Conservation (phyloP, 352 stramenopile genomes). For the Phytophthora citricola region DNA sequence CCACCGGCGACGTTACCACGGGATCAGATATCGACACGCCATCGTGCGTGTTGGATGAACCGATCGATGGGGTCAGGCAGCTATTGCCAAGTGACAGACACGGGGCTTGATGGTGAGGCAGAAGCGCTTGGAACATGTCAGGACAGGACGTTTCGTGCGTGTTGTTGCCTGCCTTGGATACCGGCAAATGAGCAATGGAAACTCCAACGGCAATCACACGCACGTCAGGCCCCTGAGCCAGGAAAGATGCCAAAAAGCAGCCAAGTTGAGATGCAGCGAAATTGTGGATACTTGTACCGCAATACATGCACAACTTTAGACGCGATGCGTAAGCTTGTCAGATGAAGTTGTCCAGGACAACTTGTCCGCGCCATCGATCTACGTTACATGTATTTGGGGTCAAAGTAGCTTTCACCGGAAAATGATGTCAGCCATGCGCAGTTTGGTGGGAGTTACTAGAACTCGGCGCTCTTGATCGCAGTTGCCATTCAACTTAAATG, state of each 20-base stretch:
- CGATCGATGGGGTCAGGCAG: constrained; percentile 18
- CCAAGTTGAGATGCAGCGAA: background rate
- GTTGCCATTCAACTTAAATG: background rate
- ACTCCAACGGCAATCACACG: background rate
- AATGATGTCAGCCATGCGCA: too few relatives aligned
- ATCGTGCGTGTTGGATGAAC: constrained; percentile 6
- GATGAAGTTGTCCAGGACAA: background rate
- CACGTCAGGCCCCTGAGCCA: background rate
- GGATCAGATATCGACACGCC: too few relatives aligned
- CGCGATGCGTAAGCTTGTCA: background rate
- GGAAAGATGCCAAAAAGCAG: too few relatives aligned
- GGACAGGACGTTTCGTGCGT: too few relatives aligned
- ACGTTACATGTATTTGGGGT: too few relatives aligned
- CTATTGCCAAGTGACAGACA: constrained; percentile 36
- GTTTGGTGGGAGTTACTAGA: constrained; percentile 3
- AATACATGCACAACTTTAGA: background rate
- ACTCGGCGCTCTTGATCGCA: background rate
- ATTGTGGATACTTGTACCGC: background rate
- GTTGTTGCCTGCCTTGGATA: too few relatives aligned
- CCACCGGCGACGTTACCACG: background rate
- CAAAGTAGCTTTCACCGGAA: too few relatives aligned
- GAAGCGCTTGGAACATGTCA: too few relatives aligned
- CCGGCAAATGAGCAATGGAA: background rate
- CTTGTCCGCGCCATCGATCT: too few relatives aligned
- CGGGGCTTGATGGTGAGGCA: background rate